Evolutionary conservation across 2,329 filamentous ascomycete genomes (phyloP).

Genomic region (Gliomastix tumulicola): DNA sequence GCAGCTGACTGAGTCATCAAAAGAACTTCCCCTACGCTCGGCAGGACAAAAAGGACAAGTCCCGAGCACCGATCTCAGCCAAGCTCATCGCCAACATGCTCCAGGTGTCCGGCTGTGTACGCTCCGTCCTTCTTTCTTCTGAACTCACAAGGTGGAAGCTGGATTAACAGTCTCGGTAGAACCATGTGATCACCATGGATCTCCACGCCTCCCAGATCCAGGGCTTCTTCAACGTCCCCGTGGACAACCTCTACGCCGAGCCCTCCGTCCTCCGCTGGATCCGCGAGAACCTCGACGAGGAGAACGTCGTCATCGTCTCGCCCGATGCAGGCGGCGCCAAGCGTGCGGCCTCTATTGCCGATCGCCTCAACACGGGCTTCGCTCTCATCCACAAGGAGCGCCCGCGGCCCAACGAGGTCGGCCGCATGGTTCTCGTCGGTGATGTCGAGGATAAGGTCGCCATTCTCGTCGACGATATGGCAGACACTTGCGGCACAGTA

Average conservation of each 20-base stretch:
- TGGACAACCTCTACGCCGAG: slow-evolving; percentile 83
- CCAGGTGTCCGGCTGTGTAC: slow-evolving; percentile 76
- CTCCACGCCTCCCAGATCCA: slow-evolving; percentile 90
- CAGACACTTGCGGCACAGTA: slow-evolving; percentile 83
- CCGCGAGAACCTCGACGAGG: slow-evolving; percentile 70
- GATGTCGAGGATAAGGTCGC: slow-evolving; percentile 87
- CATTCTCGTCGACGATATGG: slow-evolving; percentile 97
- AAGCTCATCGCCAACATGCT: slow-evolving; percentile 98
- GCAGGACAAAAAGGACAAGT: slow-evolving; percentile 95
- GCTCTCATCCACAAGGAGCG: slow-evolving; percentile 97
- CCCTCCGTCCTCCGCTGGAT: slow-evolving; percentile 91
- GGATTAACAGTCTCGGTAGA: slow-evolving; percentile 20
- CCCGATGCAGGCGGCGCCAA: slow-evolving; percentile 94
- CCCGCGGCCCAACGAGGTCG: slow-evolving; percentile 77
- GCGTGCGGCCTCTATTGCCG: slow-evolving; percentile 86
- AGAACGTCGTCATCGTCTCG: slow-evolving; percentile 88
- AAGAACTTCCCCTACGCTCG: slow-evolving; percentile 88
- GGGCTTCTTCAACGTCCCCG: slow-evolving; percentile 83
- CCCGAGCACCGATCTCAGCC: slow-evolving; percentile 90
- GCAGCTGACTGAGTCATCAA: too few species aligned
- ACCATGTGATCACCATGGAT: slow-evolving; percentile 83
- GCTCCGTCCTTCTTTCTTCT: too few species aligned
- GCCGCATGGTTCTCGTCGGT: slow-evolving; percentile 89
- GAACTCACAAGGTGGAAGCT: not conserved
- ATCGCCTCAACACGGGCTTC: slow-evolving; percentile 83